Conservation (phyloP, 495 filamentous ascomycete species). For the Lasiosphaeria hispida region DNA sequence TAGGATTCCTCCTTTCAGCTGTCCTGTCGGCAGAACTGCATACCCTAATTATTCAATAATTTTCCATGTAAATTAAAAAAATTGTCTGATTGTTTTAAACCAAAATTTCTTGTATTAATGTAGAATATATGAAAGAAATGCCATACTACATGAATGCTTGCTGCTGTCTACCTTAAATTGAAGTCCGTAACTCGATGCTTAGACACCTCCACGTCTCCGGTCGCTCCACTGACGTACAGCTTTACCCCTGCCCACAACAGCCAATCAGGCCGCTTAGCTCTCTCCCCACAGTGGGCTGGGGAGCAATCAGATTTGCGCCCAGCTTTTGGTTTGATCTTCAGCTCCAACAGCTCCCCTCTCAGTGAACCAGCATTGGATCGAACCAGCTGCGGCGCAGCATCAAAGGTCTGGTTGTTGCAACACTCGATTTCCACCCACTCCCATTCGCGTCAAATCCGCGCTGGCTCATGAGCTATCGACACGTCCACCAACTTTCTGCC, state of each 20-base stretch:
- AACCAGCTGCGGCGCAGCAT: slow-evolving; percentile 1
- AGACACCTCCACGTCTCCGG: not conserved
- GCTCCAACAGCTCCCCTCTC: not conserved
- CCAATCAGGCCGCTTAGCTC: not conserved
- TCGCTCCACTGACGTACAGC: not conserved
- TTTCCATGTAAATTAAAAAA: too few relatives aligned
- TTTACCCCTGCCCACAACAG: not conserved
- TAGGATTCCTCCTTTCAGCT: too few relatives aligned
- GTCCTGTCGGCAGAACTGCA: too few relatives aligned
- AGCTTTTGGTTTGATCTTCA: slow-evolving; percentile 8
- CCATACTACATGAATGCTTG: too few relatives aligned
- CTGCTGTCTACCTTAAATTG: too few relatives aligned
- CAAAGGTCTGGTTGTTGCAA: not conserved
- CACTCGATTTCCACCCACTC: not conserved
- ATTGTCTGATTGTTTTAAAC: too few relatives aligned
- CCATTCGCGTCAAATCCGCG: not conserved
- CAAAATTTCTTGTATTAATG: too few relatives aligned
- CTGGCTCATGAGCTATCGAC: too few relatives aligned
- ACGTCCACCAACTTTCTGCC: too few relatives aligned
- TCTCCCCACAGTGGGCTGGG: not conserved
- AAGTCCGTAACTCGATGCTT: too few relatives aligned
- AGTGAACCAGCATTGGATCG: not conserved
- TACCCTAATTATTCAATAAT: too few relatives aligned
- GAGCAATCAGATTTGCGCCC: not conserved
- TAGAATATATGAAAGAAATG: too few relatives aligned